Base-by-base conservation (phyloP, 2,329 filamentous ascomycete genomes). In the Huntiella omanensis region DNA sequence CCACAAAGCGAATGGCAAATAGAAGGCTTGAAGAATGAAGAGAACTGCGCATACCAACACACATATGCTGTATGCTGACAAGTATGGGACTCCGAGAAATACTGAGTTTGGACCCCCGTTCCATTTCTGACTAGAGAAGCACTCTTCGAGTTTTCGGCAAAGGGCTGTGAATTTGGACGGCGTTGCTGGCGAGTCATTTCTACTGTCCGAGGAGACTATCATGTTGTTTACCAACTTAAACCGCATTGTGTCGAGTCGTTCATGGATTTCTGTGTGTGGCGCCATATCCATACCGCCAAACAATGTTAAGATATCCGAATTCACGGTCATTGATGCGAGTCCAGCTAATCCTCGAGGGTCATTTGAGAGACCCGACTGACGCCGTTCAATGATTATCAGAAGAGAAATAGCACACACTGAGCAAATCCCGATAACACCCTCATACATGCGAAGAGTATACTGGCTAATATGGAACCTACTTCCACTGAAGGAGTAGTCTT, bases 281-380 rank as follows among this genome's bases (percentile, higher is more conserved):
- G 74, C 77, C 1, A 74, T 72, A 55, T 85, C 80, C 61, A 82
- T 72, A 48, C 77, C 77, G 51, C 75, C 75, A 55, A 85, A 84
- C 55, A 84, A 80, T 60, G 75, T 76, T 51, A 84, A 62, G 56
- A 84, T 81, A 53, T 84, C 80, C 52, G 71, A 76, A 51, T 74
- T 72, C 2, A 80, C 80, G 6, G 80, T 79, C 79, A 85, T 83
- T 48, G 79, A 75, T 4, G 80, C 80, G 34, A 84, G 67, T 2
- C 80, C 80, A 2, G 80, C 78, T 43, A 85, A 82, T 4, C 80
- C 80, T 53, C 75, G 76, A 5, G 82, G 79, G 55, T 84, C 77
- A 4, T 73, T 72, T 3, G 75, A 59, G 11, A 85, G 64, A 0
- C 80, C 80, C 3, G 77, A 80, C 36, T 71, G 74, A 16, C 80